Evolutionary conservation across 75 land plant species (phyloP).

Genomic region (Adiantum capillusveneris): DNA sequence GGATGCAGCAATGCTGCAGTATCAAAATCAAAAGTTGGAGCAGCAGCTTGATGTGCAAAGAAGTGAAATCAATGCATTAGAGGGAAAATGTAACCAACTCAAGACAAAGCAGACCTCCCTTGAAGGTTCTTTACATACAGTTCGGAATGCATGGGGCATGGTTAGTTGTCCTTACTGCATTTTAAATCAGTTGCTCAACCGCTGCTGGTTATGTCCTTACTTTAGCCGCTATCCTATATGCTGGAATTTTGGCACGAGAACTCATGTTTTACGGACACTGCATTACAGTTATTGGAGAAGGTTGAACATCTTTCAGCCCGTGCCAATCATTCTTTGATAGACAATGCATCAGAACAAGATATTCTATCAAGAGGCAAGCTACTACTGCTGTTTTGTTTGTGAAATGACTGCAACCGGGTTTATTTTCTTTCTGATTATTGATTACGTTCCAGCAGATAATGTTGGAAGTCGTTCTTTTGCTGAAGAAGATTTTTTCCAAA

Average conservation of each 20-base stretch:
- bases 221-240: no score
- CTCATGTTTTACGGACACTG: no score
- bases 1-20: constrained; percentile 74
- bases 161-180: constrained; percentile 19
- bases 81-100: constrained; percentile 42
- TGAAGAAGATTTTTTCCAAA: constrained; percentile 52
- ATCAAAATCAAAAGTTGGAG: constrained; percentile 79
- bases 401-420: no score
- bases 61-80: constrained; percentile 51
- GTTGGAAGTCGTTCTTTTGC: constrained; percentile 24
- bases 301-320: no score
- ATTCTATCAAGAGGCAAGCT: no score
- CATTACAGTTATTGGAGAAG: no score
- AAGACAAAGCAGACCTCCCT: constrained; percentile 54
- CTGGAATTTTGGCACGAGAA: no score
- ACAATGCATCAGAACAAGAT: no score
- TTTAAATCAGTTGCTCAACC: neutral
- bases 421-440: neutral
- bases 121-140: constrained; percentile 49
- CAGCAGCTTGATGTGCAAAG: constrained; percentile 85
- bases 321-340: no score
- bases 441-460: constrained; percentile 20
- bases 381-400: no score
- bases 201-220: neutral
- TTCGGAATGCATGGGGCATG: constrained; percentile 57